These are phyloP conservation scores for Ramaria sp. DNA, from an alignment of 768 basidiomycete genomes.

Conservation along the genomic window DNA sequence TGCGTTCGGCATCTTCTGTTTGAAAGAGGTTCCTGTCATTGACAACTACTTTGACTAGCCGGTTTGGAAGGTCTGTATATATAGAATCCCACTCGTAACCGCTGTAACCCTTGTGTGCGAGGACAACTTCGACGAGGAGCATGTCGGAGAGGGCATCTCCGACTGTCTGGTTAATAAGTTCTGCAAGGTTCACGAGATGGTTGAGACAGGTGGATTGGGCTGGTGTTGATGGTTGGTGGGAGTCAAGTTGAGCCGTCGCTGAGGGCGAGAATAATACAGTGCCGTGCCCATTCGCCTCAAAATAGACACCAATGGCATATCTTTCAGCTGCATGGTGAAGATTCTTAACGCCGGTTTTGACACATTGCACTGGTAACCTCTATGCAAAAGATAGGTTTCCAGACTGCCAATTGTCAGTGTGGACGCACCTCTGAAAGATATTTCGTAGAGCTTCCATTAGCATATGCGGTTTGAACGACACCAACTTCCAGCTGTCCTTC, in stretches of 20 bases:
- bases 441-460: conserved; percentile 93
- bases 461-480: conserved; percentile 97
- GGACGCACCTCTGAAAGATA: conserved; percentile 67
- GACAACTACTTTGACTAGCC: conserved; percentile 89
- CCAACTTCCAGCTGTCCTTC: conserved; percentile 74
- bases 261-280: conserved; percentile 87
- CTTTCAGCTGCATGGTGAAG: conserved; percentile 94
- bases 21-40: conserved; percentile 71
- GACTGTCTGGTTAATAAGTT: conserved; percentile 95
- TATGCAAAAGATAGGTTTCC: conserved; percentile 20
- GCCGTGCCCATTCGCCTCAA: conserved; percentile 98
- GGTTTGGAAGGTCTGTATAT: conserved; percentile 90
- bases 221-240: conserved; percentile 65
- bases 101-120: conserved; percentile 80
- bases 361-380: conserved; percentile 91
- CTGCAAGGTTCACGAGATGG: conserved; percentile 64
- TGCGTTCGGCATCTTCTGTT: conserved; percentile 90
- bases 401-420: conserved; percentile 2
- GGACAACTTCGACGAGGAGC: conserved; percentile 87
- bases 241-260: conserved; percentile 49
- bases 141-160: conserved; percentile 95
- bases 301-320: conserved; percentile 95
- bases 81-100: conserved; percentile 84
- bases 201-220: conserved; percentile 73
- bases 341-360: conserved; percentile 95